phyloP scores from a whole-genome alignment of 2,329 filamentous ascomycete species.

The Colletotrichum echinochloae region DNA sequence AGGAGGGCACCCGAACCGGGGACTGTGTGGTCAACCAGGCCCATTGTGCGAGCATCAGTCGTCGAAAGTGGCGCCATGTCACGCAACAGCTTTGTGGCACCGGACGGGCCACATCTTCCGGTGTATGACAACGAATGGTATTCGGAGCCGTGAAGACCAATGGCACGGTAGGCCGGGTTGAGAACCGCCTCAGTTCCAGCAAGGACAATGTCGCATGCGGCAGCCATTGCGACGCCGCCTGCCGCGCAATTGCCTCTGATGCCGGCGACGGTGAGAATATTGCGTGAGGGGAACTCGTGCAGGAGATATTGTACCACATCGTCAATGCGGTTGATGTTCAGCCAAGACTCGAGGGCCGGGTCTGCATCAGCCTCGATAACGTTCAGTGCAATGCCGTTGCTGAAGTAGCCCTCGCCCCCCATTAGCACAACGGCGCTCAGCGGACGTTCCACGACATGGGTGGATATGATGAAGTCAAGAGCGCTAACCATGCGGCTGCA shows the following conservation, averaged over 20 bases:
- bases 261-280: slow-evolving; percentile 53
- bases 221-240: slow-evolving; percentile 56
- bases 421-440: slow-evolving; percentile 55
- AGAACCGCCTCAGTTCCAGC: slow-evolving; percentile 53
- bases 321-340: slow-evolving; percentile 58
- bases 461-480: slow-evolving; percentile 50
- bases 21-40: slow-evolving; percentile 55
- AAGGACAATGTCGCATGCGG: slow-evolving; percentile 53
- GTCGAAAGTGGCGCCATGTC: slow-evolving; percentile 55
- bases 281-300: slow-evolving; percentile 50
- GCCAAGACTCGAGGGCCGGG: slow-evolving; percentile 54
- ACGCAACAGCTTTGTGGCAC: slow-evolving; percentile 48
- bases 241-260: slow-evolving; percentile 57
- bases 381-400: slow-evolving; percentile 58
- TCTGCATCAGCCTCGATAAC: slow-evolving; percentile 55
- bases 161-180: slow-evolving; percentile 56
- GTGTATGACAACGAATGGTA: slow-evolving; percentile 55
- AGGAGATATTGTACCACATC: slow-evolving; percentile 54
- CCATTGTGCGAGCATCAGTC: slow-evolving; percentile 51
- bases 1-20: slow-evolving; percentile 49
- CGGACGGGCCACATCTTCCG: slow-evolving; percentile 51
- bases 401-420: slow-evolving; percentile 56
- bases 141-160: slow-evolving; percentile 54
- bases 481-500: slow-evolving; percentile 52
- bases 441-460: slow-evolving; percentile 45